Evolutionary conservation across 176 grass and related monocot species (phyloP), one percentile per base, ranked within the genome.

Genomic region (Oryza rufipogon): DNA sequence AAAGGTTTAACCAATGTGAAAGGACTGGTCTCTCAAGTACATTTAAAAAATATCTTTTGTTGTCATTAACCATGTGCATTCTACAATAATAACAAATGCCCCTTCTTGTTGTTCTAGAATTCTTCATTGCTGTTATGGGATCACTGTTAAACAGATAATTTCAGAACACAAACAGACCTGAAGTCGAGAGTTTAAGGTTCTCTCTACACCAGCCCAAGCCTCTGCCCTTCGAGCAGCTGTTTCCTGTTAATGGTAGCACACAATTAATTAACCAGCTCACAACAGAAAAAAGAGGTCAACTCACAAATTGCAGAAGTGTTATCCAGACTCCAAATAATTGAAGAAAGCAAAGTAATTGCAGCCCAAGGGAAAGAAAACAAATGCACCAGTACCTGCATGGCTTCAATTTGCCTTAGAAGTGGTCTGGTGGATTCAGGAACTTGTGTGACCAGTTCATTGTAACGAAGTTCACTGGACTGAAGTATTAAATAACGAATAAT

Each of bases 401-500:
- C 97, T 92, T 99, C 97, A 75, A 99, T 96, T 85, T 99, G 97
- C 80, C 97, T 91, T 71, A 99, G 83, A 58, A 99, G 97, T 66
- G 97, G 97, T 20, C 91, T 92, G 49, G 97, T 99, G 67, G 97
- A 99, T 30, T 99, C 93, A 28, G 97, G 97, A 90, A 99, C 93
- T 89, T 99, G 97, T 66, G 97, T 96, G 66, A 94, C 92, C 77
- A 99, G 77, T 81, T 99, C 97, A 92, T 94, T 96, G 83, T 99
- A 99, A 19, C 91, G 97, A 80, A 99, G 88, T 75, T 99, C 97
- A 86, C 97, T 96, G 80, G 81, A 84, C 97, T 99, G 78, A 82
- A 90, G 70, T 68, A 77, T 87, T 77, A 83, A 36, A 68, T 11
- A 69, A 71, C 32, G 8, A 81, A 80, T 73, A 3, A 74, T 60